Conservation (phyloP, 163 green algal genomes). For the Chloroidium sp. region DNA sequence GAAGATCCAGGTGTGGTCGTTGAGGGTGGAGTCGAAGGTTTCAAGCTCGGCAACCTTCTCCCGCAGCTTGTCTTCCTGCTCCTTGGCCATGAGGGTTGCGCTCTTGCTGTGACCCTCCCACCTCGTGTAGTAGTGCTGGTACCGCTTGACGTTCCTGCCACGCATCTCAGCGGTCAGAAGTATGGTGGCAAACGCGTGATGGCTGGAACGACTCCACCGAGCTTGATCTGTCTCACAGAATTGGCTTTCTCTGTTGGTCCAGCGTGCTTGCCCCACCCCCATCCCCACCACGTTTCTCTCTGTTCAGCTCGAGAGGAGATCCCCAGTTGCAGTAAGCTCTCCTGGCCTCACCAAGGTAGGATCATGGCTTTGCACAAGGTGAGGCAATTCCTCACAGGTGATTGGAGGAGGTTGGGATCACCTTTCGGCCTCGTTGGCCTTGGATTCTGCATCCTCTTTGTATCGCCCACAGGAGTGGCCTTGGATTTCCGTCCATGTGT, state of each 20-base stretch:
- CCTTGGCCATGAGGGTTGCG: slow-evolving; percentile 51
- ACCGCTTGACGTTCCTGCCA: slow-evolving; percentile 68
- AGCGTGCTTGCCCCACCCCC: too few relatives aligned
- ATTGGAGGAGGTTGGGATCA: not conserved
- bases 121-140: slow-evolving; percentile 78
- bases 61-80: slow-evolving; percentile 20
- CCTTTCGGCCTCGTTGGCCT: slow-evolving; percentile 18
- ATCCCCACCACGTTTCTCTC: too few relatives aligned
- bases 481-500: slow-evolving; percentile 73
- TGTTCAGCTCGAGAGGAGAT: too few relatives aligned
- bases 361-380: too few relatives aligned
- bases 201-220: too few relatives aligned
- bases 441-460: slow-evolving; percentile 56
- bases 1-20: slow-evolving; percentile 46
- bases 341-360: too few relatives aligned
- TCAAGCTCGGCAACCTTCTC: slow-evolving; percentile 22
- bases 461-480: slow-evolving; percentile 77
- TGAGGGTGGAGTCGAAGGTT: slow-evolving; percentile 14
- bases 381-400: too few relatives aligned
- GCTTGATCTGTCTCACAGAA: too few relatives aligned
- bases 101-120: slow-evolving; percentile 58
- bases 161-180: too few relatives aligned
- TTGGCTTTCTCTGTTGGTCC: too few relatives aligned
- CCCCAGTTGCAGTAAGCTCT: too few relatives aligned
- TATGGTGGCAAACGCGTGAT: too few relatives aligned